Evolutionary conservation across 768 basidiomycete genomes (phyloP).

Genomic region (Leccinum disarticulatum): DNA sequence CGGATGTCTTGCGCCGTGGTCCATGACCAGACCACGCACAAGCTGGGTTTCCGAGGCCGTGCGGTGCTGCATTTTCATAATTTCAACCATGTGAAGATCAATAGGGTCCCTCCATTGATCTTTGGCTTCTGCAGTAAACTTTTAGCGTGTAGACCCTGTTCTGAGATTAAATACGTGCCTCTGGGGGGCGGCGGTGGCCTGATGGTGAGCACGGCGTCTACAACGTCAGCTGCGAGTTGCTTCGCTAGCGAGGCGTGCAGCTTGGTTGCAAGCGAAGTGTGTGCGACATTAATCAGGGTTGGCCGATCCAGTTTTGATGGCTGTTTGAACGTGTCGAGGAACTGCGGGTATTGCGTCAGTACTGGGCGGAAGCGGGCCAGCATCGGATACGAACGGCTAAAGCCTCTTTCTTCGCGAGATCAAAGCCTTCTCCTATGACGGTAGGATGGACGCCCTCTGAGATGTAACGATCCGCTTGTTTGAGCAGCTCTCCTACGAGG

Average conservation of each 20-base stretch:
- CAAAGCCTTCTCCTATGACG: conserved; percentile 92
- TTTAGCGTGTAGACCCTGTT: conserved; percentile 31
- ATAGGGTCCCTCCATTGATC: conserved; percentile 85
- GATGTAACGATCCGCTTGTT: conserved; percentile 97
- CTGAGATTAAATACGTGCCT: conserved; percentile 43
- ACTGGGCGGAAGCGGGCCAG: conserved; percentile 10
- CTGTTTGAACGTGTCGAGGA: conserved; percentile 89
- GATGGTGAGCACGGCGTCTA: conserved; percentile 93
- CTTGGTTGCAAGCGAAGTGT: conserved; percentile 96
- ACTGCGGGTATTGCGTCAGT: conserved; percentile 49
- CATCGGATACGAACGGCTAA: conserved; percentile 58
- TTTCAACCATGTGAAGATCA: conserved; percentile 98
- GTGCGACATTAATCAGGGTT: conserved; percentile 88
- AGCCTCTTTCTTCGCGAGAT: conserved; percentile 96
- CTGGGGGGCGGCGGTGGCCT: conserved; percentile 61
- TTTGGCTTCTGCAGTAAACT: conserved; percentile 45
- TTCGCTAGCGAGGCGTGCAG: conserved; percentile 78
- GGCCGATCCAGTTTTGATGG: conserved; percentile 78
- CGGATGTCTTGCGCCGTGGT: conserved; percentile 96
- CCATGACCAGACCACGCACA: conserved; percentile 91
- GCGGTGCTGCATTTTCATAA: conserved; percentile 99
- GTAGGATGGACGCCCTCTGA: conserved; percentile 98
- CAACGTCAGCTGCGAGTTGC: conserved; percentile 87
- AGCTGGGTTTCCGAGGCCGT: conserved; percentile 97
- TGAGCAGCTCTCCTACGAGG: conserved; percentile 91